These are phyloP conservation scores for Globisporangium rhizosaccharum DNA, from an alignment of 352 stramenopile species.

Conservation along the genomic window DNA sequence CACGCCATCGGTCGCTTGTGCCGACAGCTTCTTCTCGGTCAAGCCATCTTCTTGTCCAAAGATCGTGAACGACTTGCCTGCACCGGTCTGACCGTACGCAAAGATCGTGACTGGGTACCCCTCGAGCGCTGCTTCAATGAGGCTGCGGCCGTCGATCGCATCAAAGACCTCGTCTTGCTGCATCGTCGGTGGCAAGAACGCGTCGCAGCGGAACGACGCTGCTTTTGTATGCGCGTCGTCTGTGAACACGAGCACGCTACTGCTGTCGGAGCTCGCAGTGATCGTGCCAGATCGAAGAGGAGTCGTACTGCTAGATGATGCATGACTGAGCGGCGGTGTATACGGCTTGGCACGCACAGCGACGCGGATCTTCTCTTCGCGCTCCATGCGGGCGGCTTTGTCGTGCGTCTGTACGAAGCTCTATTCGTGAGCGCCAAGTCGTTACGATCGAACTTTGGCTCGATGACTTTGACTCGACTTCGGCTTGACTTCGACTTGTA, in stretches of 20 bases:
- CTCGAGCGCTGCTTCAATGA: conserved; percentile 48
- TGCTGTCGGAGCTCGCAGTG: conserved; percentile 21
- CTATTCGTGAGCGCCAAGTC: too few species aligned
- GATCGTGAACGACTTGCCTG: conserved; percentile 73
- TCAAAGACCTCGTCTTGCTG: conserved; percentile 56
- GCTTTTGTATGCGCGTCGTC: conserved; percentile 25
- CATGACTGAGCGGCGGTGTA: neutral
- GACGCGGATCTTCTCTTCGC: conserved; percentile 64
- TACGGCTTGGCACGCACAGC: conserved; percentile 54
- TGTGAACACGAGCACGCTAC: conserved; percentile 39
- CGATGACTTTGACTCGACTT: conserved; percentile 20
- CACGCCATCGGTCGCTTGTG: conserved; percentile 39
- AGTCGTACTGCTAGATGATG: neutral
- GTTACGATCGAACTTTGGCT: neutral
- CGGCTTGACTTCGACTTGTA: too few species aligned
- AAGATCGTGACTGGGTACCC: conserved; percentile 73
- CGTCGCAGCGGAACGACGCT: conserved; percentile 62
- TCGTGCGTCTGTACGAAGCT: too few species aligned
- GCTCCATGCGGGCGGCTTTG: conserved; percentile 23
- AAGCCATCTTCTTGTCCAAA: conserved; percentile 52
- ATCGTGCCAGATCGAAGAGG: conserved; percentile 21
- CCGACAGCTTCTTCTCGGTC: conserved; percentile 20
- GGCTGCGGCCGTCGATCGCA: conserved; percentile 28
- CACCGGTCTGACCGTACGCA: conserved; percentile 67
- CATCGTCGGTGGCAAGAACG: conserved; percentile 32